Evolutionary conservation across 495 filamentous ascomycete species (phyloP), one percentile per base, ranked within the genome.

Genomic region (Xylaria bambusicola): DNA sequence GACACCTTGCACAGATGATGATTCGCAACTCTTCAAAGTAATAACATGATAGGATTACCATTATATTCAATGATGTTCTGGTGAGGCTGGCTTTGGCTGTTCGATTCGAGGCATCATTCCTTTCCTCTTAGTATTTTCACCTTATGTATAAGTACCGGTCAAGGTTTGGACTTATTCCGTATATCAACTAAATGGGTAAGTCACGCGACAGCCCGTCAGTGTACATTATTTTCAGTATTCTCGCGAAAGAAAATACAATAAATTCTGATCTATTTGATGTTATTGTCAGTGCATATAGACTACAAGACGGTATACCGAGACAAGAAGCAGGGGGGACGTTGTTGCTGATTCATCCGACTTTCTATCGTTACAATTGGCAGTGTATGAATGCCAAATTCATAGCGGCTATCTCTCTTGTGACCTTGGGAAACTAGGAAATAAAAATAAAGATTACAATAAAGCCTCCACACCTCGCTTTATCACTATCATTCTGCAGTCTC

Each of bases 21-120:
- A 71, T 8, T 71, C 71, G 7, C 73, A 82, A 61, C 51, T 75
- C 33, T 82, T 80, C 51, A 78, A 77, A 8, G 76, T 83, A 55
- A 68, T 74, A 27, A 52, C 66, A 6, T 72, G 56, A 66, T 13
- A n/a, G 35, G 20, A 6, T 1, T 12, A 18, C 3, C n/a, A 13
- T 24, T 38, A 0, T 12, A 4, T 17, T 24, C 41, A 36, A 8
- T 0, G n/a, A 3, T 38, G 26, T 29, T 27, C 8, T 24, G 8
- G 23, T 12, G 35, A 12, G 13, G 17, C n/a, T 12, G 15, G 2
- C 26, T 27, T 13, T 3, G 21, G 23, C 27, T 21, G 41, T 27
- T 40, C 36, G 7, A 40, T 10, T 13, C n/a, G n/a, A 15, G 3
- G 36, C 15, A 40, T 17, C 3, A 3, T 40, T 13, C 12, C 15